Conservation (phyloP, 768 basidiomycete species). For the Termitomyces sp. region DNA sequence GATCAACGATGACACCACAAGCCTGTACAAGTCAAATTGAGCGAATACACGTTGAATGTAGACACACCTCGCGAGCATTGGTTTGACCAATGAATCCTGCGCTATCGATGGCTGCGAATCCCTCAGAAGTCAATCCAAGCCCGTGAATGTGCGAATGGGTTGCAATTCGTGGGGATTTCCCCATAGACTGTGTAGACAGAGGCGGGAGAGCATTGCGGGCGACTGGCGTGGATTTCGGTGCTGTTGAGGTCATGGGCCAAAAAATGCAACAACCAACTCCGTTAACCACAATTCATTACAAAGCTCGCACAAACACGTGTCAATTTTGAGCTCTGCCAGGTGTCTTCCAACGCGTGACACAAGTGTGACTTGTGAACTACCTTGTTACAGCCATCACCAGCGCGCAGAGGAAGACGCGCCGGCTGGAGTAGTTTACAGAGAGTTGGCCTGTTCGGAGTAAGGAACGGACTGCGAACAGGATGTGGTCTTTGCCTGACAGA, state of each 20-base stretch:
- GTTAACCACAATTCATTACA: too few species aligned
- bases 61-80: constrained; percentile 78
- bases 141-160: constrained; percentile 97
- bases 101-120: constrained; percentile 60
- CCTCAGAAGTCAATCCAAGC: constrained; percentile 82
- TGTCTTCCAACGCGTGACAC: too few species aligned
- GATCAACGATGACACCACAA: constrained; percentile 84
- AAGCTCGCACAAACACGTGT: too few species aligned
- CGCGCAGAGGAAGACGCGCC: too few species aligned
- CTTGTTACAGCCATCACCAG: too few species aligned
- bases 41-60: neutral
- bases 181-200: neutral
- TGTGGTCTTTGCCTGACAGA: too few species aligned
- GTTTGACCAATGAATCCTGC: constrained; percentile 90
- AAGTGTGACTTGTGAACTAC: too few species aligned
- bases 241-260: neutral
- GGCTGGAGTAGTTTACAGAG: too few species aligned
- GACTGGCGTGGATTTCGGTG: neutral
- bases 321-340: too few species aligned
- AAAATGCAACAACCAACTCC: too few species aligned
- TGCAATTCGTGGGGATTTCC: constrained; percentile 59
- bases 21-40: constrained; percentile 43
- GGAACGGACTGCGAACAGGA: too few species aligned
- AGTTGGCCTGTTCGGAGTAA: too few species aligned
- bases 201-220: neutral